Base-by-base conservation (phyloP, 2,329 filamentous ascomycete genomes). In the Ramularia endophylla region DNA sequence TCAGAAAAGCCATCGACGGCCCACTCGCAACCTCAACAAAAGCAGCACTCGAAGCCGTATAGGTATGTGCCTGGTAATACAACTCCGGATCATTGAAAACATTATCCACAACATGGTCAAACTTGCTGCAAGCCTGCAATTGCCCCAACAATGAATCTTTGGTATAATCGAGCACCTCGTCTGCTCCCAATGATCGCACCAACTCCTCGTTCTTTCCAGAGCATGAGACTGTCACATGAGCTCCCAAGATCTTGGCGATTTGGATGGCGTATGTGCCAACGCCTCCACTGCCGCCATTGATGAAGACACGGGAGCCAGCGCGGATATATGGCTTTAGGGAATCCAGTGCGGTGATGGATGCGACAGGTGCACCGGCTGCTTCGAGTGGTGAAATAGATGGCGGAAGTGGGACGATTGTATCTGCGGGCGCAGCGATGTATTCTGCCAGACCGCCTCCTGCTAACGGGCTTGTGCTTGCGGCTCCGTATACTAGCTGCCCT, bases 241-340 rank as follows among this genome's bases (percentile, higher is more conserved):
- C 80, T 0, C 78, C 79, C 3, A 77, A 53, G 0, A 65, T 63
- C 56, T 81, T 83, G 8, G 79, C 80, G 32, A 83, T 71, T 54
- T 84, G 80, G 39, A 84, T 76, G 0, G 68, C 73, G 43, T 71
- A 81, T 0, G 72, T 69, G 0, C 81, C 27, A 1, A 69, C 72
- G 1, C 80, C 80, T 7, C 81, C 80, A 4, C 71, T 76, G 1
- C 78, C 79, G 8, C 78, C 80, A 49, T 83, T 83, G 57, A 83
- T 73, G 54, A 83, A 78, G 4, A 83, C 67, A 49, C 69, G 73
- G 38, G 74, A 69, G 8, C 65, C 65, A 11, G 20, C 15, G 41
- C 65, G 64, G 16, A 62, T 59, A 29, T 64, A 53, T 0, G 60
- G 4, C 52, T n/a, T 48, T 20, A 69, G 46, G 16, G 55, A 56